Percentiles rank a stretch among this genome's conserved stretches.
Evolutionary conservation across 2,329 filamentous ascomycete species (phyloP).

Genomic region (Colletotrichum viniferum): DNA sequence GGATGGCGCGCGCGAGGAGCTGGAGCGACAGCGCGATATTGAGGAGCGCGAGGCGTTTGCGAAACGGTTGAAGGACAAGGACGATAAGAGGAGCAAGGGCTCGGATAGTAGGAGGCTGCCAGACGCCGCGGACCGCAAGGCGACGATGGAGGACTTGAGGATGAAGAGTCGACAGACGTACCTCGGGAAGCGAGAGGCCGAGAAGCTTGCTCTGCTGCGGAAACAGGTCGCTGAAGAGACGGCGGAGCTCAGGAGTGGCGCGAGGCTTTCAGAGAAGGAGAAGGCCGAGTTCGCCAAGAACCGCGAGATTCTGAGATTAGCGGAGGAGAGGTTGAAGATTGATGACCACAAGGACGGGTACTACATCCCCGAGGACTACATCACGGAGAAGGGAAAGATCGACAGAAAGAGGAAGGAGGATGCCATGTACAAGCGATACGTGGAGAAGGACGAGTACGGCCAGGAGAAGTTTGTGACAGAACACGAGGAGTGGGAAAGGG

Average conservation of each 20-base stretch:
- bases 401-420: constrained; percentile 87
- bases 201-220: constrained; percentile 83
- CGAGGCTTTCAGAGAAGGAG: constrained; percentile 76
- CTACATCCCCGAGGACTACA: constrained; percentile 91
- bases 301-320: constrained; percentile 77
- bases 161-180: constrained; percentile 90
- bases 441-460: constrained; percentile 85
- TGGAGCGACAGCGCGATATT: constrained; percentile 67
- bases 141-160: constrained; percentile 80
- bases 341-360: constrained; percentile 95
- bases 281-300: constrained; percentile 90
- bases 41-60: constrained; percentile 81
- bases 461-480: constrained; percentile 91
- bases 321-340: constrained; percentile 84
- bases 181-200: constrained; percentile 87
- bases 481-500: constrained; percentile 93
- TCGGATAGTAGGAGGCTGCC: constrained; percentile 59
- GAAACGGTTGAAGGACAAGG: constrained; percentile 74
- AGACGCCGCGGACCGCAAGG: constrained; percentile 68
- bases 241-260: constrained; percentile 78
- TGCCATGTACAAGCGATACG: constrained; percentile 86
- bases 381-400: constrained; percentile 90
- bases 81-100: constrained; percentile 71
- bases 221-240: constrained; percentile 91
- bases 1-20: constrained; percentile 62